These are phyloP conservation scores for Ogataea sp. DNA, from an alignment of 805 yeast genomes.

Conservation along the genomic window DNA sequence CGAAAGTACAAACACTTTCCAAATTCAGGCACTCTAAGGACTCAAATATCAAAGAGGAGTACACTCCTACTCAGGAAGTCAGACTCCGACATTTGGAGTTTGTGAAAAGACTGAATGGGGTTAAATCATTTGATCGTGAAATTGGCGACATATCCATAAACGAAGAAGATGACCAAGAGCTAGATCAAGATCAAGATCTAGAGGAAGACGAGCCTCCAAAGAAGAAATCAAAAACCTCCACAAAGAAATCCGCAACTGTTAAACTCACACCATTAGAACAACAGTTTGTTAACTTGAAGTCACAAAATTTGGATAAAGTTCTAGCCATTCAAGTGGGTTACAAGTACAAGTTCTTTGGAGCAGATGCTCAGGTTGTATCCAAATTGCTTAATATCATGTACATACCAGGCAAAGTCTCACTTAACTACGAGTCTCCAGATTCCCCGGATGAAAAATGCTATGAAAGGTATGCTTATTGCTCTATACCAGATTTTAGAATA, in stretches of 20 bases:
- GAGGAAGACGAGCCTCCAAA: neutral
- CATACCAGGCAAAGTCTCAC: constrained; percentile 56
- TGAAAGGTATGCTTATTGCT: constrained; percentile 69
- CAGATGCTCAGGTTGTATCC: constrained; percentile 72
- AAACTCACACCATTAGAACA: constrained; percentile 71
- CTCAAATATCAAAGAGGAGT: neutral
- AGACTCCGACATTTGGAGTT: neutral
- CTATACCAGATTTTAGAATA: constrained; percentile 73
- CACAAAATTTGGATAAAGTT: constrained; percentile 53
- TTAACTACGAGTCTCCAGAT: constrained; percentile 39
- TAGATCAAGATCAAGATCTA: neutral
- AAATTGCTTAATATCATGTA: constrained; percentile 60
- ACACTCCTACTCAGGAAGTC: neutral
- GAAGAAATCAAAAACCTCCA: neutral
- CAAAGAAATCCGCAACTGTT: neutral
- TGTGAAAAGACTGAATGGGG: neutral
- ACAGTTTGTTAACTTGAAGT: constrained; percentile 65
- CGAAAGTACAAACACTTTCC: too few relatives aligned
- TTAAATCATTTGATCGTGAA: neutral
- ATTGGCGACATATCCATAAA: too few relatives aligned
- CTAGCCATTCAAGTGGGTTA: constrained; percentile 87
- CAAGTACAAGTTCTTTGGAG: constrained; percentile 79
- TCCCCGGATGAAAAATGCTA: constrained; percentile 33
- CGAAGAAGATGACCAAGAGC: constrained; percentile 1
- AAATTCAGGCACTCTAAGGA: neutral